These are phyloP conservation scores for Raffaelea deltoideospora DNA, from an alignment of 2,329 filamentous ascomycete species.

Conservation along the genomic window DNA sequence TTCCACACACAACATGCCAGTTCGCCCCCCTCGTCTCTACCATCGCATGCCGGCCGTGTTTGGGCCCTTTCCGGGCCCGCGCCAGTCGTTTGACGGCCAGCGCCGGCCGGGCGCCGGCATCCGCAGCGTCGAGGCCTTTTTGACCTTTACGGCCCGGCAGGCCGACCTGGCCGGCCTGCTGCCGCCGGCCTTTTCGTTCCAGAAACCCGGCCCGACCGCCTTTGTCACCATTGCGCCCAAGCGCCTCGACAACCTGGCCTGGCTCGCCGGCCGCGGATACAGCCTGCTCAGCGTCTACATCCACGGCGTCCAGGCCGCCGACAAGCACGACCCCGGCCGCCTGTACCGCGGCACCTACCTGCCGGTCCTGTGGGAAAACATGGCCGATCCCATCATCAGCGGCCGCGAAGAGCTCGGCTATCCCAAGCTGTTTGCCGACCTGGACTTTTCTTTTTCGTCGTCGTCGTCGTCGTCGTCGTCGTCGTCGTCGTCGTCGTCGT, in stretches of 20 bases:
- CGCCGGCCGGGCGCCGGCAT: constrained; percentile 14
- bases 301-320: constrained; percentile 43
- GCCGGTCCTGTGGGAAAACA: constrained; percentile 40
- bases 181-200: constrained; percentile 27
- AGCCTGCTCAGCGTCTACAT: constrained; percentile 43
- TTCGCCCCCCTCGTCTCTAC: constrained; percentile 19
- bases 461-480: no score
- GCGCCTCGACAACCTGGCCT: constrained; percentile 35
- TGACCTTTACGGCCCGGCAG: constrained; percentile 33
- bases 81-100: constrained; percentile 20
- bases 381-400: constrained; percentile 43
- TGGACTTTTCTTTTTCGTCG: no score
- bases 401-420: constrained; percentile 47
- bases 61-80: constrained; percentile 29
- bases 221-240: constrained; percentile 26
- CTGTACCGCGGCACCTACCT: constrained; percentile 36
- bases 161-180: constrained; percentile 33
- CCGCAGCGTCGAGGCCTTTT: constrained; percentile 26
- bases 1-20: no score
- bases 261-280: constrained; percentile 46
- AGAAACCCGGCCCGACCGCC: constrained; percentile 25
- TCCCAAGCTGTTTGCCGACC: constrained; percentile 40
- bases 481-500: constrained; percentile 18
- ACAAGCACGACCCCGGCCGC: constrained; percentile 30
- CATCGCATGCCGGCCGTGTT: constrained; percentile 30